These are phyloP conservation scores for Xeromyces bisporus DNA, from an alignment of 495 filamentous ascomycete species.

Conservation along the genomic window DNA sequence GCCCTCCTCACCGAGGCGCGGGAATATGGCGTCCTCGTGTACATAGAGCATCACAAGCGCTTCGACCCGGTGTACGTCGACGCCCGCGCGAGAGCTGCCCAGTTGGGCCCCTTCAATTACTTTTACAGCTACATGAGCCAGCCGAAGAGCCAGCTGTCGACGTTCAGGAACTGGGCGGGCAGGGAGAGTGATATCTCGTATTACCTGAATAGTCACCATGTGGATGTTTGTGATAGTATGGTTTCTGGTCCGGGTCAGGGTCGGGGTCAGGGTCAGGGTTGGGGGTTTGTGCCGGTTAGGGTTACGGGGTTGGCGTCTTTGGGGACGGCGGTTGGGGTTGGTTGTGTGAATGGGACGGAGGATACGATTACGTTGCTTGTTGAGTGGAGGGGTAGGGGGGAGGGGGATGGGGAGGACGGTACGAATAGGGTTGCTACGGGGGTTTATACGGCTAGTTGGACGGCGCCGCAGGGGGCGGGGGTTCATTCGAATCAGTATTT, in stretches of 20 bases:
- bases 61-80: slow-evolving; percentile 87
- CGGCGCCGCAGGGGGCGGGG: slow-evolving; percentile 75
- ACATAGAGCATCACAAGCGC: slow-evolving; percentile 92
- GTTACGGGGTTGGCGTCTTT: slow-evolving; percentile 62
- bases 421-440: slow-evolving; percentile 56
- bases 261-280: too few species aligned
- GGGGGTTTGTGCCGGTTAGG: slow-evolving; percentile 58
- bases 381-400: slow-evolving; percentile 68
- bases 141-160: slow-evolving; percentile 82
- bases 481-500: slow-evolving; percentile 94
- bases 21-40: slow-evolving; percentile 73
- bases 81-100: slow-evolving; percentile 51
- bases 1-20: slow-evolving; percentile 52
- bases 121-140: slow-evolving; percentile 96
- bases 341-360: slow-evolving; percentile 66
- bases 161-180: slow-evolving; percentile 92
- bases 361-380: slow-evolving; percentile 86
- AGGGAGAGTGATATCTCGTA: slow-evolving; percentile 84
- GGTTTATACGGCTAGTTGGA: slow-evolving; percentile 94
- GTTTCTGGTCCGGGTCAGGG: too few species aligned
- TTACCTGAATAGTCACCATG: slow-evolving; percentile 86
- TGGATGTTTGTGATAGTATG: slow-evolving; percentile 85
- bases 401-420: too few species aligned
- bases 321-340: slow-evolving; percentile 54
- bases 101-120: slow-evolving; percentile 86